Percentiles rank a stretch among this genome's conserved stretches.
Evolutionary conservation across 805 yeast species (phyloP).

Genomic region (Suhomyces kilbournensis): DNA sequence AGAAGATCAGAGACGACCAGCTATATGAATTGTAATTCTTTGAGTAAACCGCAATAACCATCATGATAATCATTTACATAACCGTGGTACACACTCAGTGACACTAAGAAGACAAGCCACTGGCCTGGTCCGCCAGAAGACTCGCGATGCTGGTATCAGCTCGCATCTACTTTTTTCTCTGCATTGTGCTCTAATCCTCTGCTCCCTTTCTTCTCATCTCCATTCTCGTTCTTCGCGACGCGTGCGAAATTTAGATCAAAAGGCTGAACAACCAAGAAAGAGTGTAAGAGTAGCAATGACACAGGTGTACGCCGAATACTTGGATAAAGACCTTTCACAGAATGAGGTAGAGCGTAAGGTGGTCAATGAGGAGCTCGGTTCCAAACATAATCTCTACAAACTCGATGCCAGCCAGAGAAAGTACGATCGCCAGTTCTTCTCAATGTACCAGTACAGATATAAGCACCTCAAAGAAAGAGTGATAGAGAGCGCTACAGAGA

Average conservation of each 20-base stretch:
- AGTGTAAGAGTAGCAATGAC: neutral
- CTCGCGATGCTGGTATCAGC: no score
- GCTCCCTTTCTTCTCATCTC: neutral
- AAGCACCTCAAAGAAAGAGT: constrained; percentile 32
- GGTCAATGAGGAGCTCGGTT: neutral
- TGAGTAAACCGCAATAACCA: no score
- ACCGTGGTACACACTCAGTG: no score
- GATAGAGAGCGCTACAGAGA: constrained; percentile 28
- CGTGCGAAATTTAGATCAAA: neutral
- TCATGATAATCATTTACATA: no score
- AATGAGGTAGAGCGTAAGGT: neutral
- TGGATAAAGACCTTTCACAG: constrained; percentile 3
- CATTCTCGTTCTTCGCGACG: neutral
- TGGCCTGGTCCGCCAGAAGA: no score
- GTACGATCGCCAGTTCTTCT: constrained; percentile 39
- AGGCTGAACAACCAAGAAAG: neutral
- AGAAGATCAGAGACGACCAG: no score
- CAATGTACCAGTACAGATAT: constrained; percentile 43
- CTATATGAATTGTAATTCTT: no score
- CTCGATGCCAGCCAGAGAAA: constrained; percentile 22
- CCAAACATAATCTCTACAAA: constrained; percentile 17
- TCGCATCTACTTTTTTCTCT: no score
- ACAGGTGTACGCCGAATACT: constrained; percentile 2
- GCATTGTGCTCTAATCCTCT: no score
- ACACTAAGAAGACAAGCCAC: no score